phyloP scores from a whole-genome alignment of 1,139 yeast genomes.

The Arxiozyma heterogenica region DNA sequence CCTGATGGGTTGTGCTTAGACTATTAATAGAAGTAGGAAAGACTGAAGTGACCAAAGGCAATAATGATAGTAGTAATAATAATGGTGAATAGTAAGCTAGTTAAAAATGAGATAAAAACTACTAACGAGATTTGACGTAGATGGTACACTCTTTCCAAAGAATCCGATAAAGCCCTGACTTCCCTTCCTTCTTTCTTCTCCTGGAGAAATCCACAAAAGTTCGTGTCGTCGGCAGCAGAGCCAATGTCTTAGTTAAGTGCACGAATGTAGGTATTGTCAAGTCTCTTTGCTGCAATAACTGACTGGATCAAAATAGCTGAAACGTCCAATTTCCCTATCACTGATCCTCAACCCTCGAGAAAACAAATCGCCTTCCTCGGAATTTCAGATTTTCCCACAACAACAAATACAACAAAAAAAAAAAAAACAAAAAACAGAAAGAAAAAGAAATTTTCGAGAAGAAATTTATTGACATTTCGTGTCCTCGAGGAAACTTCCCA shows the following conservation, averaged over 20 bases:
- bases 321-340: too few relatives aligned
- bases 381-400: background rate
- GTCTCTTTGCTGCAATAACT: background rate
- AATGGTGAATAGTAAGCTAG: background rate
- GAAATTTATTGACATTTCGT: too few relatives aligned
- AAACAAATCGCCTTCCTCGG: background rate
- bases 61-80: too few relatives aligned
- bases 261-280: too few relatives aligned
- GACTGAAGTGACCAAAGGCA: background rate
- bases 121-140: too few relatives aligned
- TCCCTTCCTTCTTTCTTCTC: background rate
- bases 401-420: too few relatives aligned
- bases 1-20: background rate
- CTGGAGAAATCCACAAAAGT: background rate
- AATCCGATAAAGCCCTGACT: background rate
- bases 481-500: background rate
- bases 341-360: background rate
- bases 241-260: too few relatives aligned
- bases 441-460: too few relatives aligned
- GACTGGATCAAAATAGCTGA: background rate
- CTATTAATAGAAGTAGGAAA: background rate
- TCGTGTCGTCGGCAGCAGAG: background rate
- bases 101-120: background rate
- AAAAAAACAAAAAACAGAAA: too few relatives aligned
- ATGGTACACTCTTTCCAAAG: background rate